phyloP scores from a whole-genome alignment of 23 red algal species.

The Gracilaria caudata region DNA sequence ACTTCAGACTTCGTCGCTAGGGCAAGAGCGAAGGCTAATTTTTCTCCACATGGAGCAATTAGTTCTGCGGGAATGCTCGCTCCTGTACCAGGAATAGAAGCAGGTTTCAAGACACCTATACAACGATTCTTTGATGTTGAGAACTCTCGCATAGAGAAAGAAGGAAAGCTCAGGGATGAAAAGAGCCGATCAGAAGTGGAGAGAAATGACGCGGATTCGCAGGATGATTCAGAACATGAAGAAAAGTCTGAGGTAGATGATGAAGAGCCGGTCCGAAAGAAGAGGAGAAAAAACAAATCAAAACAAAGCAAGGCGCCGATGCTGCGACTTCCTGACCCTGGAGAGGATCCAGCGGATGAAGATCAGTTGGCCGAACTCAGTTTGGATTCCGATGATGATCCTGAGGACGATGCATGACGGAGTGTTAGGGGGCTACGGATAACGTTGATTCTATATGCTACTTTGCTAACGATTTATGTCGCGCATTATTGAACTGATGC shows the following conservation, averaged over 20 bases:
- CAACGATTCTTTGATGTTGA: slow-evolving; percentile 76
- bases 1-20: slow-evolving; percentile 38
- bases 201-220: neutral
- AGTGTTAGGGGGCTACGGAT: neutral
- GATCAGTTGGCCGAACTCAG: slow-evolving; percentile 33
- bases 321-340: slow-evolving; percentile 29
- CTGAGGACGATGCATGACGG: neutral
- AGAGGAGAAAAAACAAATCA: neutral
- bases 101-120: slow-evolving; percentile 63
- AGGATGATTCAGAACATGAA: slow-evolving; percentile 27
- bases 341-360: slow-evolving; percentile 21
- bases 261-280: neutral
- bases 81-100: slow-evolving; percentile 36
- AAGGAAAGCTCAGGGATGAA: slow-evolving; percentile 57
- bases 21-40: slow-evolving; percentile 42
- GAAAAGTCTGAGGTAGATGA: neutral
- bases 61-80: slow-evolving; percentile 46
- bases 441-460: neutral
- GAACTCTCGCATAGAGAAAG: slow-evolving; percentile 44
- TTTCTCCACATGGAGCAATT: slow-evolving; percentile 60
- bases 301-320: neutral
- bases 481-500: neutral
- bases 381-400: slow-evolving; percentile 31
- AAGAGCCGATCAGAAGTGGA: neutral
- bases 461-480: neutral